Conservation (phyloP, 768 basidiomycete genomes). For the Aureoboletus auriporus region DNA sequence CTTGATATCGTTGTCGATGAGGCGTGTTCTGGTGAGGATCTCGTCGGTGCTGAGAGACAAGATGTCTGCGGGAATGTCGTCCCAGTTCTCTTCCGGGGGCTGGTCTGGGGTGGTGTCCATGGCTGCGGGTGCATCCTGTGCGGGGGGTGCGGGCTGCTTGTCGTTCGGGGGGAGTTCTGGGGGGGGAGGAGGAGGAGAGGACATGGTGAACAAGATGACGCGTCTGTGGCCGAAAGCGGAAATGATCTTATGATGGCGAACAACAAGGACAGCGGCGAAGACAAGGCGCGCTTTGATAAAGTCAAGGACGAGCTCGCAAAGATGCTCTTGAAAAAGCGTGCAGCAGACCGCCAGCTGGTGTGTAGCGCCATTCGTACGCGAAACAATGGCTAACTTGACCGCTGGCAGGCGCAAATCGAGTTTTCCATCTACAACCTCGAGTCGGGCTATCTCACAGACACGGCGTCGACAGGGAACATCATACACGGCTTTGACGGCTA, state of each 20-base stretch:
- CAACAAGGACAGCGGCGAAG: constrained; percentile 44
- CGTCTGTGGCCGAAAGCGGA: constrained; percentile 21
- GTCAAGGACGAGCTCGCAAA: constrained; percentile 72
- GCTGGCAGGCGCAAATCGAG: constrained; percentile 65
- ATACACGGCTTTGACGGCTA: constrained; percentile 86
- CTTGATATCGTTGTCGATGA: constrained; percentile 98
- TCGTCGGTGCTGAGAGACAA: constrained; percentile 76
- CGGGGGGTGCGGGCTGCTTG: constrained; percentile 46
- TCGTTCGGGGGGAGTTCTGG: constrained; percentile 38
- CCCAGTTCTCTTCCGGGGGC: constrained; percentile 76
- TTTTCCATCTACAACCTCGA: constrained; percentile 77
- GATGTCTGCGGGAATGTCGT: constrained; percentile 90
- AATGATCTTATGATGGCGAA: constrained; percentile 30
- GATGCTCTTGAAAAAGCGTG: constrained; percentile 71
- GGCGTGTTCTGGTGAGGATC: constrained; percentile 80
- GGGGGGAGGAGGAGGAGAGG: constrained; percentile 55
- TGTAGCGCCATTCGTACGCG: constrained; percentile 16
- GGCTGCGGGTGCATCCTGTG: constrained; percentile 29
- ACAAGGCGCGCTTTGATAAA: constrained; percentile 65
- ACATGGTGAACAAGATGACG: constrained; percentile 34
- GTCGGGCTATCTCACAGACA: constrained; percentile 72
- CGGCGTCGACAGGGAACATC: constrained; percentile 81
- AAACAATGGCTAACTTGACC: background rate
- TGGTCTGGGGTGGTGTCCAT: constrained; percentile 79
- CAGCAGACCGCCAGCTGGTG: constrained; percentile 74